These are phyloP conservation scores for Hura crepitans DNA, from an alignment of 441 rosid genomes.

Conservation along the genomic window DNA sequence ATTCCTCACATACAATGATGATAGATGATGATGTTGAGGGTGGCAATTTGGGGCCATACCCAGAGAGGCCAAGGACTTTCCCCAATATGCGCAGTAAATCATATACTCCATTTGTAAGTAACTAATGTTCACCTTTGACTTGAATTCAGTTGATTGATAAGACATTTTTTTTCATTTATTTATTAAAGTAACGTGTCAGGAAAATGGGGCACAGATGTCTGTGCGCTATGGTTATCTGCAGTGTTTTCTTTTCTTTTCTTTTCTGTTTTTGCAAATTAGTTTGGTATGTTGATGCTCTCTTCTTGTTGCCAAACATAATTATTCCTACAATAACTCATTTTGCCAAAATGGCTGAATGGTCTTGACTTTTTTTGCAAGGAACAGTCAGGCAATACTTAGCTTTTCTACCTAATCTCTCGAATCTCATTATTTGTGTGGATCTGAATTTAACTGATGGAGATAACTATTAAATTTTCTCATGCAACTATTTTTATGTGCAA, in stretches of 20 bases:
- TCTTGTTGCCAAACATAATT: neutral
- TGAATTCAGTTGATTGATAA: neutral
- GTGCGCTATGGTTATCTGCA: neutral
- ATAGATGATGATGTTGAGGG: constrained; percentile 82
- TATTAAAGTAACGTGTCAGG: neutral
- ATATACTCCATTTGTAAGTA: constrained; percentile 62
- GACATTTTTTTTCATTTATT: neutral
- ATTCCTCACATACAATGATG: constrained; percentile 63
- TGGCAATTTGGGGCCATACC: constrained; percentile 65
- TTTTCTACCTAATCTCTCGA: neutral
- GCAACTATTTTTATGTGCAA: neutral
- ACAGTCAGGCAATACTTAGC: neutral
- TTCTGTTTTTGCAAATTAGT: too few relatives aligned
- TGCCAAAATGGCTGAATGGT: neutral
- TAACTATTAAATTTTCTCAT: neutral
- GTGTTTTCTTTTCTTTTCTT: too few relatives aligned
- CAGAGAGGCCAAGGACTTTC: constrained; percentile 78
- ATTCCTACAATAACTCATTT: neutral
- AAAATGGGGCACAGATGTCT: neutral
- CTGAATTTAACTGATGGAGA: neutral
- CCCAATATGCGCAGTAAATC: constrained; percentile 88
- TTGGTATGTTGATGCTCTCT: neutral
- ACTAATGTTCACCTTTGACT: neutral
- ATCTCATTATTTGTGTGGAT: neutral
- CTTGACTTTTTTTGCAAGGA: neutral